A percentile compares a stretch with the other conserved stretches of the same genome.
Conservation (phyloP, 1,284 basidiomycete species). For the Rhodotorula mucilaginosa region DNA sequence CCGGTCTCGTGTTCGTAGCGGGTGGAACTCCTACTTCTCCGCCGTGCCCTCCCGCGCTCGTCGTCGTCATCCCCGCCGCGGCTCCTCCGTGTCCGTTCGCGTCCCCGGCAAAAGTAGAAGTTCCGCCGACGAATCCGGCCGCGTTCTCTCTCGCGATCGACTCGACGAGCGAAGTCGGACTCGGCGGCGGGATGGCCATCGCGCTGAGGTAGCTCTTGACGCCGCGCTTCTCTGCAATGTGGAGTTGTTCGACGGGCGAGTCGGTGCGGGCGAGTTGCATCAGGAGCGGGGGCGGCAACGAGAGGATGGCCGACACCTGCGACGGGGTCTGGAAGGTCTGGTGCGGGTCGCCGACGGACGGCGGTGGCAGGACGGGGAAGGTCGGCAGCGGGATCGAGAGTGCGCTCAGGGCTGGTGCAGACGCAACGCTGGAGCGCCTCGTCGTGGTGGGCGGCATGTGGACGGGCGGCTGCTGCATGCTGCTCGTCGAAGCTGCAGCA, state of each 20-base stretch:
- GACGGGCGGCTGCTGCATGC: too few relatives aligned
- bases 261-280: slow-evolving; percentile 37
- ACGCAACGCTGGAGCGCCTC: neutral
- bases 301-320: slow-evolving; percentile 42
- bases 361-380: slow-evolving; percentile 36
- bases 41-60: neutral
- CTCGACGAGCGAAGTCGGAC: slow-evolving; percentile 31
- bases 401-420: neutral
- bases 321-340: slow-evolving; percentile 37
- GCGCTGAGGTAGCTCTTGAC: slow-evolving; percentile 27
- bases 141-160: slow-evolving; percentile 5
- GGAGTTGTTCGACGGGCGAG: slow-evolving; percentile 27
- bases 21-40: neutral
- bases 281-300: slow-evolving; percentile 35
- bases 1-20: neutral
- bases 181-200: slow-evolving; percentile 41
- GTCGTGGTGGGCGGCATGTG: too few relatives aligned
- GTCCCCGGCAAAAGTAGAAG: neutral
- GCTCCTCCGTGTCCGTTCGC: neutral
- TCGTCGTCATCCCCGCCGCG: neutral
- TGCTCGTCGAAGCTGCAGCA: too few relatives aligned
- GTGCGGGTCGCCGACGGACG: slow-evolving; percentile 22
- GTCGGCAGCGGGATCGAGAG: slow-evolving; percentile 12
- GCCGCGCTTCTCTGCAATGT: slow-evolving; percentile 18
- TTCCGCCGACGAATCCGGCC: neutral